Base-by-base conservation (phyloP, 192 early-diverging fungal genomes). In the Globomyces pollinis-pini region DNA sequence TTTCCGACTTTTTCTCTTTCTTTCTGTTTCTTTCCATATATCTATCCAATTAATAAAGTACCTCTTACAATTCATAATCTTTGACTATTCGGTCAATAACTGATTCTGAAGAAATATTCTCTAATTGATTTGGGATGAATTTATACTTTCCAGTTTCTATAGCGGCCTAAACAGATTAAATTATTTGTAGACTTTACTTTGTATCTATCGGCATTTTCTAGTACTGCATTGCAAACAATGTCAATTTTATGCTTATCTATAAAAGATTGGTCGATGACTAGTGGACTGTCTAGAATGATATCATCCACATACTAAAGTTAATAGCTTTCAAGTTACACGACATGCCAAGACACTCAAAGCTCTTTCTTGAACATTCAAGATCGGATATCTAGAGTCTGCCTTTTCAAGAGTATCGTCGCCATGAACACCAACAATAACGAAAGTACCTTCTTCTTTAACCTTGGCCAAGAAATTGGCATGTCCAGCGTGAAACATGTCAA, bases 331-430 rank as follows among this genome's bases (percentile, higher is more conserved):
- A 24, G 28, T 47, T 47, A 47, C 44, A 75, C 88, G 74, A 63
- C 94, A 97, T 56, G 88, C 83, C 42, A 97, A 71, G n/a, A 89
- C 94, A 64, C 89, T 88, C 33, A 97, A 74, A 35, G 86, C 91
- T 38, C 94, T 85, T 76, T 97, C 94, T 71, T 95, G 85, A 41
- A 94, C 72, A 72, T 93, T 95, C 92, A 98, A 91, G 42, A 98
- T 77, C 1, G 94, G 93, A 71, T 87, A 93, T 64, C 89, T 91
- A 53, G 81, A 74, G 21, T 88, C 91, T 74, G 89, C 88, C 67
- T 91, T 74, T 4, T 78, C 80, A 65, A 94, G 89, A 3, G 85
- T 84, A 80, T 85, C 66, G 74, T 95, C 95, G 50, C 93, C 89
- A 65, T 93, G 91, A 23, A 98, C 77, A 32, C 93, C 95, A 15